phyloP scores from a whole-genome alignment of 2,329 filamentous ascomycete species.

The Cercospora citrullina region DNA sequence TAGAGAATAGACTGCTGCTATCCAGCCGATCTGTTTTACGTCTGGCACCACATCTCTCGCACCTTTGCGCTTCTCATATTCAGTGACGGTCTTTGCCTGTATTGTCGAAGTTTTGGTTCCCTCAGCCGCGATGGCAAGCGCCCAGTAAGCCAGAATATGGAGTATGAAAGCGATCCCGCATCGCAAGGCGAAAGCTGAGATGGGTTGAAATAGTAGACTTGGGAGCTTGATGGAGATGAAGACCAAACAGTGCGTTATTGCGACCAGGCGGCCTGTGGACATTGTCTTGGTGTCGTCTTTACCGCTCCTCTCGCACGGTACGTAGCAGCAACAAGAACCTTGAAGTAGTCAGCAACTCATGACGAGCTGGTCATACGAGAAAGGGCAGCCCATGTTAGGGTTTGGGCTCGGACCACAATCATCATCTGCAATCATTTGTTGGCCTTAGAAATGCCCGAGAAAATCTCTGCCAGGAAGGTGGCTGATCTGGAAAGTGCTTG shows the following conservation, averaged over 20 bases:
- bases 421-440: conserved; percentile 3
- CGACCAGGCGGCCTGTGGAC: conserved; percentile 8
- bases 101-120: neutral
- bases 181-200: neutral
- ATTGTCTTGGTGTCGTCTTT: neutral
- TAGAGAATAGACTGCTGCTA: conserved; percentile 2
- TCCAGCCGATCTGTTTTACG: conserved; percentile 1
- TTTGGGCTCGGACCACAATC: neutral
- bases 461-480: neutral
- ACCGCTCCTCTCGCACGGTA: neutral
- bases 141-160: conserved; percentile 2
- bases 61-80: conserved; percentile 4
- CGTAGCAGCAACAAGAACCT: neutral
- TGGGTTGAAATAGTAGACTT: neutral
- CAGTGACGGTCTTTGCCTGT: neutral
- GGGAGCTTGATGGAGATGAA: conserved; percentile 8
- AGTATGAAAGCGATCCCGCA: neutral
- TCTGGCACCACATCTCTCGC: conserved; percentile 5
- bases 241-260: conserved; percentile 2
- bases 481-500: neutral
- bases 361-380: neutral
- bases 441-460: conserved; percentile 2
- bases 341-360: neutral
- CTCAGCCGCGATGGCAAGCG: neutral
- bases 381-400: neutral